These are phyloP conservation scores for Globisporangium solare DNA, from an alignment of 352 stramenopile species.

Conservation along the genomic window DNA sequence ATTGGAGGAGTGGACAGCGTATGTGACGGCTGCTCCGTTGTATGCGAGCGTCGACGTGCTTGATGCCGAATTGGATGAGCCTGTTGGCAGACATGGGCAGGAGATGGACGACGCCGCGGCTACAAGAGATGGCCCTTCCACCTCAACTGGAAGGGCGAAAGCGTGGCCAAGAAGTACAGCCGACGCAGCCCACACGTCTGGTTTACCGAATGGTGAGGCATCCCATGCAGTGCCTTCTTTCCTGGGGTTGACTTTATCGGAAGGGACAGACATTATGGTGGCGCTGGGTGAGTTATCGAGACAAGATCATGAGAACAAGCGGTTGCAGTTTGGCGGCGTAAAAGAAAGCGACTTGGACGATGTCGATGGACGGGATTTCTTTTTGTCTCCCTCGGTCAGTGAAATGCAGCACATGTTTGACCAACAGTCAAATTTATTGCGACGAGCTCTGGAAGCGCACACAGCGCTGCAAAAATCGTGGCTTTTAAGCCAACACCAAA, in stretches of 20 bases:
- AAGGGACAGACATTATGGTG: slow-evolving; percentile 77
- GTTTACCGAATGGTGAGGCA: neutral
- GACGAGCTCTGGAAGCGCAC: slow-evolving; percentile 67
- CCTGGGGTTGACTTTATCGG: slow-evolving; percentile 56
- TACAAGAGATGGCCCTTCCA: neutral
- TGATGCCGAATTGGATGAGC: slow-evolving; percentile 22
- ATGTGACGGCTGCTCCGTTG: slow-evolving; percentile 62
- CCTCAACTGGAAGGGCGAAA: neutral
- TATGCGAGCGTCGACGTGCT: slow-evolving; percentile 59
- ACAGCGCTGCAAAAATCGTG: slow-evolving; percentile 71
- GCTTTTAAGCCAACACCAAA: slow-evolving; percentile 69
- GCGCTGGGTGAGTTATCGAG: slow-evolving; percentile 51
- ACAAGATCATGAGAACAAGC: slow-evolving; percentile 19
- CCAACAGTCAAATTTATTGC: slow-evolving; percentile 70
- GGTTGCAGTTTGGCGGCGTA: slow-evolving; percentile 40
- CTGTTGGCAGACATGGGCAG: neutral
- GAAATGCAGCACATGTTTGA: slow-evolving; percentile 89
- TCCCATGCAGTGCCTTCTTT: slow-evolving; percentile 15
- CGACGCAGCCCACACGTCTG: neutral
- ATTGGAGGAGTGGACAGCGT: slow-evolving; percentile 72
- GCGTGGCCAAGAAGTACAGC: neutral
- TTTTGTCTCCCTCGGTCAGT: slow-evolving; percentile 77
- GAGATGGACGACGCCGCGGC: slow-evolving; percentile 3
- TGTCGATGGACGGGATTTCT: slow-evolving; percentile 64
- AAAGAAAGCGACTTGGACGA: slow-evolving; percentile 46